Evolutionary conservation across 2,329 filamentous ascomycete genomes (phyloP), one percentile per base, ranked within the genome.

Genomic region (Zymoseptoria pseudotritici): DNA sequence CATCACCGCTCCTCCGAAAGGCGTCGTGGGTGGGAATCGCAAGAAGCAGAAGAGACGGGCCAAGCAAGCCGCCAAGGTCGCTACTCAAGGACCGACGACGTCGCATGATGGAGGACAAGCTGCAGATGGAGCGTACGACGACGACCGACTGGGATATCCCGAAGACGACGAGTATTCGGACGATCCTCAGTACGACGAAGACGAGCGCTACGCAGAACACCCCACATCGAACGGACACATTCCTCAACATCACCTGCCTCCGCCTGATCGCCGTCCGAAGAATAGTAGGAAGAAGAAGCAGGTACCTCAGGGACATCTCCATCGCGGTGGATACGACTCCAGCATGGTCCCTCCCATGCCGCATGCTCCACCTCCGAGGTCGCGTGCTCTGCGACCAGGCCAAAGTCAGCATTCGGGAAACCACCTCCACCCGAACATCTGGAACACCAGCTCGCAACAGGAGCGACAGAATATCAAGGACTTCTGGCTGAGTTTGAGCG

Each of bases 381-480:
- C 55, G 17, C 46, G 53, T 52, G 58, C 51, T 36, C 19, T 58
- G 42, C 53, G 58, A n/a, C 63, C 5, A 50, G 56, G 26, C 59
- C 61, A 50, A 55, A 53, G 26, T 60, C 61, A 51, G 56, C 64
- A 49, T 58, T 63, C 19, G 49, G 59, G 50, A 61, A 63, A 61
- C 65, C 67, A 71, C 67, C 83, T 84, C 56, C 83, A 85, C 55
- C 90, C 94, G 71, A 92, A 91, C 75, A 96, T 99, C 75, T 99
- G 94, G 94, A 97, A 97, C 72, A 97, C 91, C 2, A 94, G 90
- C 60, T 94, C 90, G 9, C 85, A 90, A 66, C 91, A 97, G 75
- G 94, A 99, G 77, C 89, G 94, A 42, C 91, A 97, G 77, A 89
- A 94, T 56, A 99, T 99, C 73, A 96, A 97, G 77, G 90, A 96